phyloP scores from a whole-genome alignment of 78 protist species.

The Dictyostelium capitatum region DNA sequence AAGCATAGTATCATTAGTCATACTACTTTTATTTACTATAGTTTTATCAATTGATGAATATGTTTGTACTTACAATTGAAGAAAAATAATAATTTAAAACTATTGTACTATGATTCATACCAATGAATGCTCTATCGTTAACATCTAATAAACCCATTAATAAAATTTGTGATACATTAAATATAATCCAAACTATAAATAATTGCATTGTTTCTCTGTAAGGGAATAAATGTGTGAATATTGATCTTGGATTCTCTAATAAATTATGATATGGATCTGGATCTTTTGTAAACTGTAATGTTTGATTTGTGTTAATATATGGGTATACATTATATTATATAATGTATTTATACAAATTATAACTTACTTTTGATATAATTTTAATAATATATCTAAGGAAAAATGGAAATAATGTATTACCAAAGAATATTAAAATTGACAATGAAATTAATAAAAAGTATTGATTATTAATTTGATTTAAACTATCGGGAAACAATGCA shows the following conservation, averaged over 20 bases:
- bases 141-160: constrained; percentile 63
- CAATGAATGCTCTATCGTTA: constrained; percentile 58
- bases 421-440: constrained; percentile 43
- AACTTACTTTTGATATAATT: constrained; percentile 17
- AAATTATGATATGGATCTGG: constrained; percentile 55
- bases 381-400: constrained; percentile 26
- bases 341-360: neutral
- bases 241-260: constrained; percentile 53
- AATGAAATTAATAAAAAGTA: neutral
- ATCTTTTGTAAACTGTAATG: constrained; percentile 47
- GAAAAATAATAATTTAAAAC: constrained; percentile 62
- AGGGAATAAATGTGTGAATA: constrained; percentile 68
- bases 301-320: neutral
- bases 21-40: neutral
- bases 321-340: neutral
- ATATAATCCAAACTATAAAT: constrained; percentile 20
- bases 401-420: constrained; percentile 73
- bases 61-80: constrained; percentile 16
- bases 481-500: constrained; percentile 45
- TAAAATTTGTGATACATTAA: constrained; percentile 42
- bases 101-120: neutral
- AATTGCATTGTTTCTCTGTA: constrained; percentile 32
- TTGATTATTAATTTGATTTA: constrained; percentile 27
- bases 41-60: neutral
- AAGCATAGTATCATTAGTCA: neutral